Percentiles rank a stretch among this genome's conserved stretches.
These are phyloP conservation scores for Dimocarpus longan DNA, from an alignment of 345 rosid species.

Conservation along the genomic window DNA sequence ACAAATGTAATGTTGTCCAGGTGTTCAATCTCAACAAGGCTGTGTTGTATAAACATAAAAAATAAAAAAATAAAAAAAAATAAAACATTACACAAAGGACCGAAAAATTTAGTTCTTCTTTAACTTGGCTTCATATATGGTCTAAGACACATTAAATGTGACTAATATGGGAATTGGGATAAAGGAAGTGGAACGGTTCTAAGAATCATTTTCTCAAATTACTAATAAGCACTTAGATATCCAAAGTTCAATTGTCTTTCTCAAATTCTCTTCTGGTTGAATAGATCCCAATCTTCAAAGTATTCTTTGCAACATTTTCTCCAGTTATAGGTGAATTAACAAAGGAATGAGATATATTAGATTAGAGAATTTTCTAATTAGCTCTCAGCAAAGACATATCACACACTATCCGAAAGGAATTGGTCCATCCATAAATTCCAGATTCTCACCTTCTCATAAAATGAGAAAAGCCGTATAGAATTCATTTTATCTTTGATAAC, in stretches of 20 bases:
- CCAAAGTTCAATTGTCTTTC: neutral
- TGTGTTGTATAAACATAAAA: neutral
- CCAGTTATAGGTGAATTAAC: neutral
- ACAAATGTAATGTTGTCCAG: neutral
- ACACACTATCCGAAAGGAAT: neutral
- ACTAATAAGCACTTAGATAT: neutral
- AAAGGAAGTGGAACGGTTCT: neutral
- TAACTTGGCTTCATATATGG: neutral
- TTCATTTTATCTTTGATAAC: neutral
- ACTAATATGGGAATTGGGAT: neutral
- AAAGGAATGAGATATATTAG: neutral
- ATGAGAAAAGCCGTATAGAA: neutral
- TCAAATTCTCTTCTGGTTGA: neutral
- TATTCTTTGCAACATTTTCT: neutral
- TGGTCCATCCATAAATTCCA: neutral
- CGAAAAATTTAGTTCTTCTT: neutral
- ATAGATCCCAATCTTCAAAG: neutral
- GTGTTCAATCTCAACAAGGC: neutral
- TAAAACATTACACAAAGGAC: neutral
- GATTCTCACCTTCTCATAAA: neutral
- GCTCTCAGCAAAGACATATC: neutral
- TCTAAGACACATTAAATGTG: neutral
- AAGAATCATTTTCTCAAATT: neutral
- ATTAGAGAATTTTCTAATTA: neutral
- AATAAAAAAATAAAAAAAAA: too few species aligned